Conservation (phyloP, 2,329 filamentous ascomycete species). For the Curvularia sp. region DNA sequence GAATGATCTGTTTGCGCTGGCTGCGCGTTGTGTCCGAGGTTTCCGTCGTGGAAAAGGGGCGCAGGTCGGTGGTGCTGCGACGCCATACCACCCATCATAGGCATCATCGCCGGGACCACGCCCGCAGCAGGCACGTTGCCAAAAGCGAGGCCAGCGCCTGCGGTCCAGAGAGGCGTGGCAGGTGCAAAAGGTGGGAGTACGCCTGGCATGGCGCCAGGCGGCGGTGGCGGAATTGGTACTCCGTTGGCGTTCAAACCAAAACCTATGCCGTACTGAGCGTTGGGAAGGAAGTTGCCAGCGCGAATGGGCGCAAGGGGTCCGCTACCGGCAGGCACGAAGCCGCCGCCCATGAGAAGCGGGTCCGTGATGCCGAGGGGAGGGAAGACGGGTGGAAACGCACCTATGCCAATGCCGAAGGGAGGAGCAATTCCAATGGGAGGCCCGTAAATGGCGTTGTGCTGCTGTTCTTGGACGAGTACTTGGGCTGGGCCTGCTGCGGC, state of each 20-base stretch:
- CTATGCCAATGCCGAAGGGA: slow-evolving; percentile 30
- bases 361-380: slow-evolving; percentile 30
- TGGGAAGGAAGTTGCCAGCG: slow-evolving; percentile 33
- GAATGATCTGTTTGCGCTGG: slow-evolving; percentile 36
- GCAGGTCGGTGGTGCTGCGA: slow-evolving; percentile 30
- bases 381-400: slow-evolving; percentile 33
- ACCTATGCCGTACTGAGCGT: slow-evolving; percentile 36
- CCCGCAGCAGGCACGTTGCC: slow-evolving; percentile 31
- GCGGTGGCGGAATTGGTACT: slow-evolving; percentile 36
- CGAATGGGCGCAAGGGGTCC: slow-evolving; percentile 38
- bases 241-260: slow-evolving; percentile 33
- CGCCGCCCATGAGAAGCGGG: slow-evolving; percentile 26
- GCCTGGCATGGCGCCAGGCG: slow-evolving; percentile 30
- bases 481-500: slow-evolving; percentile 7
- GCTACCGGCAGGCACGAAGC: slow-evolving; percentile 19
- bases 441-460: slow-evolving; percentile 33
- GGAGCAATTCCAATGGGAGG: slow-evolving; percentile 30
- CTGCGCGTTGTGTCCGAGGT: slow-evolving; percentile 27
- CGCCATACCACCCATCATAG: slow-evolving; percentile 15
- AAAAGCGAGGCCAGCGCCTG: slow-evolving; percentile 29
- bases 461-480: slow-evolving; percentile 32
- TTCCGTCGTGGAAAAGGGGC: slow-evolving; percentile 32
- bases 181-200: slow-evolving; percentile 36
- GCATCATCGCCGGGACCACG: slow-evolving; percentile 16
- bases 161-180: slow-evolving; percentile 33